phyloP scores from a whole-genome alignment of 208 protist species.

The Angomonas desouzai region DNA sequence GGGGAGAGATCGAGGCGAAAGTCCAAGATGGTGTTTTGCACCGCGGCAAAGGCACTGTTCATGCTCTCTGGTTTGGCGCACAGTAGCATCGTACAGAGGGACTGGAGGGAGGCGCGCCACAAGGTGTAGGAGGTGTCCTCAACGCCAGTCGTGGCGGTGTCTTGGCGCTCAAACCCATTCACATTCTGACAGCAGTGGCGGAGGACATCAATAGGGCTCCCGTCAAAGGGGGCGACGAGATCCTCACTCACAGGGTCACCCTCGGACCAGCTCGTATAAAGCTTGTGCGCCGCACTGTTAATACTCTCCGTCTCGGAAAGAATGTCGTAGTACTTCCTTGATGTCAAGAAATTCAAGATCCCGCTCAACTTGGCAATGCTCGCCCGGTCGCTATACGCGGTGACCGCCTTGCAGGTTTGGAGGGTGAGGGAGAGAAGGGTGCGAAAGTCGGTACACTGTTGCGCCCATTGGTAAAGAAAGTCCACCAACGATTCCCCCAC shows the following conservation, averaged over 20 bases:
- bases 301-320: constrained; percentile 15
- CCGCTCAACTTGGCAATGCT: not conserved
- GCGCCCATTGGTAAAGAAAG: not conserved
- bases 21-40: constrained; percentile 66
- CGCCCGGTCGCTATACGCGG: not conserved
- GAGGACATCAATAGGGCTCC: constrained; percentile 4
- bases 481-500: not conserved
- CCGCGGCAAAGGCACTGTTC: constrained; percentile 43
- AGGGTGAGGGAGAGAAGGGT: not conserved
- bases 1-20: constrained; percentile 25
- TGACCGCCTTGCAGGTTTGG: not conserved
- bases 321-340: constrained; percentile 14
- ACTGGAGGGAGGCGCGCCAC: constrained; percentile 52
- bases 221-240: not conserved
- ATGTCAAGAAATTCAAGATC: not conserved
- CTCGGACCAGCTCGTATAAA: not conserved
- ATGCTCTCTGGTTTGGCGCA: constrained; percentile 28
- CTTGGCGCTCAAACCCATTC: not conserved
- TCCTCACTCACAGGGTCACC: not conserved
- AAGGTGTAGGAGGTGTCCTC: constrained; percentile 18
- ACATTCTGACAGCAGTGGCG: constrained; percentile 6
- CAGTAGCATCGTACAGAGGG: constrained; percentile 42
- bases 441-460: constrained; percentile 1
- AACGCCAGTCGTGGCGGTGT: not conserved
- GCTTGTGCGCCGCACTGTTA: constrained; percentile 11